Conservation (phyloP, 495 filamentous ascomycete species). For the Aeminium ludgeri region DNA sequence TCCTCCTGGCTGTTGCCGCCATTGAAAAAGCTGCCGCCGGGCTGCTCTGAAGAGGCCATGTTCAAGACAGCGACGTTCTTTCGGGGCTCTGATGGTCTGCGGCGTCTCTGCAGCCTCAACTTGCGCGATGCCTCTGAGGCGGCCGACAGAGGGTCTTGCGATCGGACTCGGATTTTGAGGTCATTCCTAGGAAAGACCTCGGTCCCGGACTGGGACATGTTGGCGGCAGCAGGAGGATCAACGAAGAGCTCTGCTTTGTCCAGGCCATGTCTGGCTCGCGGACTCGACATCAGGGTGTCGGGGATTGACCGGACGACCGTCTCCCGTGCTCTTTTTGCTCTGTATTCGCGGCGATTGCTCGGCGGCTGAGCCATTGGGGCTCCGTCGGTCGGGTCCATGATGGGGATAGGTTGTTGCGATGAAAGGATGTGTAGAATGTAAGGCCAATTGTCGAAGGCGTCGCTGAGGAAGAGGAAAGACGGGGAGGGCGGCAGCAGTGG, state of each 20-base stretch:
- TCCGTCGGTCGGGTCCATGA: too few relatives aligned
- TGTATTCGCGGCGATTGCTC: too few relatives aligned
- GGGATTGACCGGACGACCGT: constrained; percentile 37
- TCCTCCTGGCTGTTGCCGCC: constrained; percentile 25
- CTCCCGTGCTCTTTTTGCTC: constrained; percentile 33
- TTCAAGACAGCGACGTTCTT: constrained; percentile 22
- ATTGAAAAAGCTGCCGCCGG: constrained; percentile 20
- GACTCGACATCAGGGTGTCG: constrained; percentile 29
- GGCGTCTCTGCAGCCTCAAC: constrained; percentile 3
- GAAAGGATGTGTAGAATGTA: too few relatives aligned
- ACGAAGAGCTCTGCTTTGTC: constrained; percentile 32
- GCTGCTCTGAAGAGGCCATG: constrained; percentile 21
- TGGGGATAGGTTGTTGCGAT: too few relatives aligned
- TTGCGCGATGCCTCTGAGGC: constrained; percentile 23
- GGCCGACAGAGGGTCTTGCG: constrained; percentile 33
- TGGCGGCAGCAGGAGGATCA: constrained; percentile 18
- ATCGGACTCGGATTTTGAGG: constrained; percentile 25
- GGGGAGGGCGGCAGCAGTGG: constrained; percentile 9
- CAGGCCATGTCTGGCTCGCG: constrained; percentile 33
- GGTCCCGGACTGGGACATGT: neutral
- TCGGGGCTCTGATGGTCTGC: neutral
- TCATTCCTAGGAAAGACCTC: neutral
- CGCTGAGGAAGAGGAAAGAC: too few relatives aligned
- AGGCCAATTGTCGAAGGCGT: too few relatives aligned
- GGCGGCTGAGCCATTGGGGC: too few relatives aligned